These are phyloP conservation scores for Malus sieversii DNA, from an alignment of 306 rosid genomes.

Conservation along the genomic window DNA sequence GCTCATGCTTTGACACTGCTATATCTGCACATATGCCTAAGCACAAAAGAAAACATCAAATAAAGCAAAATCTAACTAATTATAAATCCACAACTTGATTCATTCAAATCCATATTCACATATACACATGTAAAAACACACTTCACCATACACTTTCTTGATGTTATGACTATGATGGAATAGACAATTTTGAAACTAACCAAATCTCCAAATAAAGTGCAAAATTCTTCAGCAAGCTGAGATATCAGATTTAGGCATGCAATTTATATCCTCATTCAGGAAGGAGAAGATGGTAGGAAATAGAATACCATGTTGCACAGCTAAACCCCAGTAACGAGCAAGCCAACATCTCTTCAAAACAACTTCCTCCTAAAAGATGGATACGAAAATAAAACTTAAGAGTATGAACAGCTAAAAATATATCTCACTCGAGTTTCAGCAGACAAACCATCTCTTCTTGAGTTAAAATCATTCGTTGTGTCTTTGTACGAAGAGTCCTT, in stretches of 20 bases:
- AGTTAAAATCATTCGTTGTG: slow-evolving; percentile 94
- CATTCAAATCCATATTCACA: slow-evolving; percentile 1
- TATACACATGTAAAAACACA: not conserved
- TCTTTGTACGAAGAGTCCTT: slow-evolving; percentile 78
- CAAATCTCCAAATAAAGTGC: not conserved
- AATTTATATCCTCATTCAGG: slow-evolving; percentile 4
- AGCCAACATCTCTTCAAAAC: slow-evolving; percentile 99
- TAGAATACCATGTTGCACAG: slow-evolving; percentile 75
- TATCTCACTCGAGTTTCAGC: slow-evolving; percentile 11
- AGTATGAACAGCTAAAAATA: not conserved
- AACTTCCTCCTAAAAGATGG: slow-evolving; percentile 76
- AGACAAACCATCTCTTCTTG: slow-evolving; percentile 96
- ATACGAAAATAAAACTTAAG: slow-evolving; percentile 1
- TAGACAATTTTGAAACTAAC: not conserved
- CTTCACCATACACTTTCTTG: not conserved
- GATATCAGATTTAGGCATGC: slow-evolving; percentile 6
- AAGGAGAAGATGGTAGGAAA: slow-evolving; percentile 22
- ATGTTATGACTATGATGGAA: not conserved
- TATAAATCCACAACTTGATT: slow-evolving; percentile 2
- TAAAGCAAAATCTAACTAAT: not conserved
- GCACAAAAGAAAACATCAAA: slow-evolving; percentile 15
- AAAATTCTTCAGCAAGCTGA: slow-evolving; percentile 5
- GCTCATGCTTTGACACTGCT: slow-evolving; percentile 69
- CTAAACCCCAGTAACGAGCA: slow-evolving; percentile 94
- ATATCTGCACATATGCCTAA: slow-evolving; percentile 84